Evolutionary conservation across 2,329 filamentous ascomycete species (phyloP), one percentile per base, ranked within the genome.

Genomic region (Exophiala alcalophila): DNA sequence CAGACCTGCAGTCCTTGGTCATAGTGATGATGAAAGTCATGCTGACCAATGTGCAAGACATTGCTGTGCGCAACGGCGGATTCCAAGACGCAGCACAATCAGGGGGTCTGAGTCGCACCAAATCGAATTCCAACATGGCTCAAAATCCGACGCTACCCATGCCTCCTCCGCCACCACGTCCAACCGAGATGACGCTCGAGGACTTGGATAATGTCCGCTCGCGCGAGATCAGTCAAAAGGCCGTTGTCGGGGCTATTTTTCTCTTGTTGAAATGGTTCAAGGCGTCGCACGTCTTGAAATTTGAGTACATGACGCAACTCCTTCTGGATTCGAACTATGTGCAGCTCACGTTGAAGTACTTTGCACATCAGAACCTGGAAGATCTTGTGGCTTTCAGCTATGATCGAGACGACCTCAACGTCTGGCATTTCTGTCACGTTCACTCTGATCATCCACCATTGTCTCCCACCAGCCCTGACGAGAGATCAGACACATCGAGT

Each of bases 241-340:
- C 91, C 0, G 83, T 95, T 15, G 92, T 89, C n/a, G 90, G 86
- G 1, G 84, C 89, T 41, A 68, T 98, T 19, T 70, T 98, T 19
- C 71, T 95, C n/a, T 67, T 97, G 30, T 63, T 97, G 48, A 98
- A 97, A 65, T 98, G 92, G 92, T 84, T 97, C 57, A 94, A 95
- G 63, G 72, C 94, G 40, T 96, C 89, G 44, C 92, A 98, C 61
- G 78, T 97, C 19, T 71, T 98, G 53, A 95, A 96, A 61, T 96
- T 92, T 55, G 92, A 98, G 66, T 97, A 96, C 59, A 71, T 98
- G 59, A 91, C 89, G 0, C 92, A 98, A 60, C 76, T 98, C 2
- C 71, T 98, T 8, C 76, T 98, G 19, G 92, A 98, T 65, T 92
- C 88, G 3, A 97, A 95, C 63, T 98, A 96, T 62, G 75, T 98